These are phyloP conservation scores for Entrophospora sp. DNA, from an alignment of 192 early-diverging fungal species.

Conservation along the genomic window DNA sequence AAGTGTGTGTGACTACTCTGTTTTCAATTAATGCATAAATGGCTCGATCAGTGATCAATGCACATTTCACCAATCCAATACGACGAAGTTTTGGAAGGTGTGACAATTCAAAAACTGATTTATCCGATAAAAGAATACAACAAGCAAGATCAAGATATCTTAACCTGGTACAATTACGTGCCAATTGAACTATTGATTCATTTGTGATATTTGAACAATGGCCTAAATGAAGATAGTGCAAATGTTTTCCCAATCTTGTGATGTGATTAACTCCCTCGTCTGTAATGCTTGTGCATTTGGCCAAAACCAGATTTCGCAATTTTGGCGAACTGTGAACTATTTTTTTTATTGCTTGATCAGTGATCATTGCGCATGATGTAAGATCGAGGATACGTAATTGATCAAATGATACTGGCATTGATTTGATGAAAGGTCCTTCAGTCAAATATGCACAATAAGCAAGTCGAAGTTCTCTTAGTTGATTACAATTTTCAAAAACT, in stretches of 20 bases:
- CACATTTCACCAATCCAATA: slow-evolving; percentile 54
- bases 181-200: slow-evolving; percentile 36
- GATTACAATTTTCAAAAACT: slow-evolving; percentile 34
- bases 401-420: slow-evolving; percentile 29
- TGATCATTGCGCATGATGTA: slow-evolving; percentile 34
- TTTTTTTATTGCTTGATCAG: slow-evolving; percentile 36
- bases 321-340: slow-evolving; percentile 43
- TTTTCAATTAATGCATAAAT: slow-evolving; percentile 41
- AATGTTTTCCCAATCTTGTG: slow-evolving; percentile 39
- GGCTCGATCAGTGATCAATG: slow-evolving; percentile 45
- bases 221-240: slow-evolving; percentile 51
- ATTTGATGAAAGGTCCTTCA: slow-evolving; percentile 31
- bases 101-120: slow-evolving; percentile 40
- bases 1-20: slow-evolving; percentile 29
- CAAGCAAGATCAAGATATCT: slow-evolving; percentile 51
- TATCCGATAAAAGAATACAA: slow-evolving; percentile 44
- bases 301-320: slow-evolving; percentile 44
- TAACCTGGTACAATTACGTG: slow-evolving; percentile 40
- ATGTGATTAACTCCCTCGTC: slow-evolving; percentile 40
- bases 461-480: slow-evolving; percentile 46
- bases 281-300: slow-evolving; percentile 47
- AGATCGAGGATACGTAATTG: slow-evolving; percentile 48
- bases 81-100: slow-evolving; percentile 43
- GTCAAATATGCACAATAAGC: slow-evolving; percentile 24
- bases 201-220: slow-evolving; percentile 48